Evolutionary conservation across 2,329 filamentous ascomycete genomes (phyloP).

Genomic region (Nemania serpens): DNA sequence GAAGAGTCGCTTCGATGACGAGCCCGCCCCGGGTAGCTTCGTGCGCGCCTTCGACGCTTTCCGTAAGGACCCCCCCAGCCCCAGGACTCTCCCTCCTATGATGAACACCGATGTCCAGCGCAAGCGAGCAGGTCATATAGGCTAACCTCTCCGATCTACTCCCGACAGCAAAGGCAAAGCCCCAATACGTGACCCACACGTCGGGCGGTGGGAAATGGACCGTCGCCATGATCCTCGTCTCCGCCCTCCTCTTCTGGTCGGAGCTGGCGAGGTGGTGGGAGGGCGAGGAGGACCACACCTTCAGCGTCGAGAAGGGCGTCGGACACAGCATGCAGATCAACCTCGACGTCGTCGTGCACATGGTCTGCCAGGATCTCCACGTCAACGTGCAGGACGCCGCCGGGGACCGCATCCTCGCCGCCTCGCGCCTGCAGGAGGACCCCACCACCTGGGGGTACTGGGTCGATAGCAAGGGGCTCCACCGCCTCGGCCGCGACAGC

Average conservation of each 20-base stretch:
- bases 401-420: slow-evolving; percentile 88
- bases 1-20: slow-evolving; percentile 71
- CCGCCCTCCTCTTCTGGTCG: slow-evolving; percentile 73
- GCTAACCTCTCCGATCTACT: slow-evolving; percentile 29
- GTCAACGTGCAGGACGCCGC: slow-evolving; percentile 96
- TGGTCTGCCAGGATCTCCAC: slow-evolving; percentile 87
- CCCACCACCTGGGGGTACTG: slow-evolving; percentile 82
- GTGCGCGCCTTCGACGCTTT: slow-evolving; percentile 96
- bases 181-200: slow-evolving; percentile 85
- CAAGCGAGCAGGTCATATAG: slow-evolving; percentile 10
- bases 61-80: slow-evolving; percentile 65
- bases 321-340: slow-evolving; percentile 91
- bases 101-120: slow-evolving; percentile 23
- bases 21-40: slow-evolving; percentile 68
- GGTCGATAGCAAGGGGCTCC: slow-evolving; percentile 71
- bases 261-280: slow-evolving; percentile 84
- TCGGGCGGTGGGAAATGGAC: slow-evolving; percentile 94
- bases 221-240: slow-evolving; percentile 76
- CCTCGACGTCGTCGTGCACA: slow-evolving; percentile 87
- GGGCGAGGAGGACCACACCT: slow-evolving; percentile 84
- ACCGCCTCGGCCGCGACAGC: slow-evolving; percentile 61
- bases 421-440: slow-evolving; percentile 72
- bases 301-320: slow-evolving; percentile 90
- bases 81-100: not conserved
- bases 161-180: slow-evolving; percentile 84